phyloP scores from a whole-genome alignment of 192 early-diverging fungal species.

The Haplosporangium gracile region DNA sequence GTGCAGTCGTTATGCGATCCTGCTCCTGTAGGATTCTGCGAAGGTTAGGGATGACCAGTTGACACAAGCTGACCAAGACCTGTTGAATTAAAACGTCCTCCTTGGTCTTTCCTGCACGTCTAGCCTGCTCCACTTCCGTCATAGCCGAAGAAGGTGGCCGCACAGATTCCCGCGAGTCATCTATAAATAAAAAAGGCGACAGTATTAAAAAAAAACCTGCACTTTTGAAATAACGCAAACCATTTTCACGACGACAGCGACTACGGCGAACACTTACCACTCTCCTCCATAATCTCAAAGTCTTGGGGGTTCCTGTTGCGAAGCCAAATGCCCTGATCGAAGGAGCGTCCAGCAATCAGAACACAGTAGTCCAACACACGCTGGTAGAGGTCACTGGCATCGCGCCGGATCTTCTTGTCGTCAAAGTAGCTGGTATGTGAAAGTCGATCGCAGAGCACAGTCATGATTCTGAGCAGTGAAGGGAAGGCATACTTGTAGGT shows the following conservation, averaged over 20 bases:
- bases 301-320: slow-evolving; percentile 62
- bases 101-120: slow-evolving; percentile 67
- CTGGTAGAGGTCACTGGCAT: slow-evolving; percentile 68
- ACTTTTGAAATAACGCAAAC: neutral
- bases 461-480: slow-evolving; percentile 72
- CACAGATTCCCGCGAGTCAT: slow-evolving; percentile 43
- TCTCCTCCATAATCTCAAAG: slow-evolving; percentile 46
- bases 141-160: slow-evolving; percentile 44
- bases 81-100: slow-evolving; percentile 77
- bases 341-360: slow-evolving; percentile 78
- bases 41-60: slow-evolving; percentile 75
- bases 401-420: slow-evolving; percentile 72
- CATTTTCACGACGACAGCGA: neutral
- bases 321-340: slow-evolving; percentile 81
- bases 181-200: neutral
- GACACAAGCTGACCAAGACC: slow-evolving; percentile 63
- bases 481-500: slow-evolving; percentile 73
- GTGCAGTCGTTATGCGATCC: slow-evolving; percentile 72
- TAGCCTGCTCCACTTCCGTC: slow-evolving; percentile 56
- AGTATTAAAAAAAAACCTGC: neutral
- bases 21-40: slow-evolving; percentile 79
- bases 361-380: slow-evolving; percentile 82
- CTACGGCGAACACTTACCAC: neutral
- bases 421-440: slow-evolving; percentile 64
- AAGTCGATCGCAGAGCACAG: slow-evolving; percentile 63